A percentile compares a stretch with the other conserved stretches of the same genome.
Conservation (phyloP, 2,329 filamentous ascomycete species). For the Penicillium sp. region DNA sequence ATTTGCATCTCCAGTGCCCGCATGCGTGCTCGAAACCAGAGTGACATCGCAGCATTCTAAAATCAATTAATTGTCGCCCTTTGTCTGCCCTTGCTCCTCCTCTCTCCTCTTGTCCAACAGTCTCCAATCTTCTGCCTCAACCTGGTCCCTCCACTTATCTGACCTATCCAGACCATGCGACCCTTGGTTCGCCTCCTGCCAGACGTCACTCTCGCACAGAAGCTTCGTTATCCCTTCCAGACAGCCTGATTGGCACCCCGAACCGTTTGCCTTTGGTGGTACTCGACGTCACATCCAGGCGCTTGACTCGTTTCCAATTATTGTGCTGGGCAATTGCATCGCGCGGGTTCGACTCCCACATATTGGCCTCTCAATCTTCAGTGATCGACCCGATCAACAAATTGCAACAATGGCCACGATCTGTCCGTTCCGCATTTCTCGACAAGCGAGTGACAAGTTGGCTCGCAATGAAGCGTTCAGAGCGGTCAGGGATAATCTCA, state of each 20-base stretch:
- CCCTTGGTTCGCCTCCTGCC: conserved; percentile 23
- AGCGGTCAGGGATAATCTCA: conserved; percentile 39
- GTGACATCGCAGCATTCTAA: conserved; percentile 12
- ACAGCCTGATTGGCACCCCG: conserved; percentile 20
- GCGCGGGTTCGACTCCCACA: background rate
- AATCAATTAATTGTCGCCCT: background rate
- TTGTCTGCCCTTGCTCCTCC: background rate
- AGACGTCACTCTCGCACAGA: conserved; percentile 17
- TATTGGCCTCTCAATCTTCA: background rate
- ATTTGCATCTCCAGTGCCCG: conserved; percentile 7
- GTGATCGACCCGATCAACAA: conserved; percentile 1
- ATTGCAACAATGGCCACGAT: conserved; percentile 25
- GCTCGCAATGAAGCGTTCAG: conserved; percentile 42
- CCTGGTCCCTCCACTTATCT: background rate
- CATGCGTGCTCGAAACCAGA: conserved; percentile 9
- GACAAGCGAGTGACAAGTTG: conserved; percentile 35
- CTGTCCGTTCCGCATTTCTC: conserved; percentile 41
- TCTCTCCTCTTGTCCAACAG: background rate
- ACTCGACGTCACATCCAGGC: conserved; percentile 20
- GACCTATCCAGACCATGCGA: conserved; percentile 28
- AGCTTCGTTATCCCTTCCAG: conserved; percentile 15
- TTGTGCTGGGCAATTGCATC: background rate
- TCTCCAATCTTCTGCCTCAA: background rate
- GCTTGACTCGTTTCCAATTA: background rate
- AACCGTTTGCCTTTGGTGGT: conserved; percentile 14